These are phyloP conservation scores for Mollisiaceae sp. DNA, from an alignment of 2,329 filamentous ascomycete species.

Conservation along the genomic window DNA sequence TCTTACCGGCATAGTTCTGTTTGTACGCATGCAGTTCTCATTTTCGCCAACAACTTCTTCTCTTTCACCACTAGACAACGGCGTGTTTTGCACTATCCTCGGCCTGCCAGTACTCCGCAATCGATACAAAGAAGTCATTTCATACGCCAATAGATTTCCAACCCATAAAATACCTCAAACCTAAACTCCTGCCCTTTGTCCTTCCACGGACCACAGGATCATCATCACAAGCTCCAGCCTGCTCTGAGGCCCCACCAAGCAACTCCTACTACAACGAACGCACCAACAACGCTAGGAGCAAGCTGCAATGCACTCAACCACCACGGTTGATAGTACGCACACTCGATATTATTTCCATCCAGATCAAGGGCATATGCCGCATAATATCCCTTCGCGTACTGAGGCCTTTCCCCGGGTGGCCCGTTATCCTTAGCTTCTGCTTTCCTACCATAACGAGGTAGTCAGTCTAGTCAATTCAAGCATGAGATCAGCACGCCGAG, in stretches of 20 bases:
- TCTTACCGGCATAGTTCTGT: too few species aligned
- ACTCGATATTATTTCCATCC: constrained; percentile 31
- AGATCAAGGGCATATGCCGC: constrained; percentile 26
- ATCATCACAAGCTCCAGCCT: constrained; percentile 14
- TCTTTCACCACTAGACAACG: too few species aligned
- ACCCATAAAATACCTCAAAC: too few species aligned
- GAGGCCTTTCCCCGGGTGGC: constrained; percentile 20
- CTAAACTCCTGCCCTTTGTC: neutral
- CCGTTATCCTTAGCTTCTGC: constrained; percentile 28
- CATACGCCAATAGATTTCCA: neutral
- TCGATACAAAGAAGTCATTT: too few species aligned
- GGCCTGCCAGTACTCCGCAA: too few species aligned
- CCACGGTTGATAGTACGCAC: constrained; percentile 27
- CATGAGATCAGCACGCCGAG: neutral
- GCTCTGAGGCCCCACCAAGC: constrained; percentile 18
- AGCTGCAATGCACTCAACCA: constrained; percentile 28
- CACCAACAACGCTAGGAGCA: constrained; percentile 19
- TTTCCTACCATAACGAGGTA: too few species aligned
- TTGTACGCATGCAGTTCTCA: too few species aligned
- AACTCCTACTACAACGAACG: constrained; percentile 15
- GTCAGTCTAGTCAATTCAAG: neutral
- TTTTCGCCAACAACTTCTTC: too few species aligned
- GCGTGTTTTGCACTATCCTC: too few species aligned
- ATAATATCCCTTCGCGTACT: constrained; percentile 27
- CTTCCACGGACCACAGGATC: neutral